Evolutionary conservation across 2,329 filamentous ascomycete species (phyloP).

Genomic region (Penicillium sp.): DNA sequence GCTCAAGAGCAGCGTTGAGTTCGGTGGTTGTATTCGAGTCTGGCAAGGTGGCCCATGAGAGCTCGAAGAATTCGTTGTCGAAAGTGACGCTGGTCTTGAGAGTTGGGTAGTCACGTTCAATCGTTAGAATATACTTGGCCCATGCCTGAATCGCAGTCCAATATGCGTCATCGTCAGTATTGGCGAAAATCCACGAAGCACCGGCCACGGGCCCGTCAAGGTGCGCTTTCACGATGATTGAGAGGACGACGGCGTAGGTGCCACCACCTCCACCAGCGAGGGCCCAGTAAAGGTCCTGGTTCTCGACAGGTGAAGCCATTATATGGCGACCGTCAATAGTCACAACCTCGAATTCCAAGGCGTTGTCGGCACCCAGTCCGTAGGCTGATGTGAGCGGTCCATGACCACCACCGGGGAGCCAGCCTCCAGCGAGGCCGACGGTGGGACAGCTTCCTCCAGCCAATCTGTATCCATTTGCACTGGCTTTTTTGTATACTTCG

Average conservation of each 20-base stretch:
- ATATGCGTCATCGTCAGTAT: too few relatives aligned
- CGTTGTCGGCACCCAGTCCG: constrained; percentile 57
- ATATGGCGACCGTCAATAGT: constrained; percentile 5
- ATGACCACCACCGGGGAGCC: constrained; percentile 58
- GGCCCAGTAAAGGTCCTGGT: constrained; percentile 46
- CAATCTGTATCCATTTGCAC: constrained; percentile 27
- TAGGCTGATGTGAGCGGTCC: constrained; percentile 42
- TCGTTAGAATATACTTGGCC: too few relatives aligned
- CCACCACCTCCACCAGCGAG: constrained; percentile 54
- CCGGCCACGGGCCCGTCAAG: too few relatives aligned
- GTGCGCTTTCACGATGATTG: too few relatives aligned
- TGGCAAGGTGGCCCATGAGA: too few relatives aligned
- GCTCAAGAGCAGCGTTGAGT: too few relatives aligned
- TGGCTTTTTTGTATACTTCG: not conserved
- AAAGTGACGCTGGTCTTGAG: too few relatives aligned
- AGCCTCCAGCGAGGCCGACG: constrained; percentile 59
- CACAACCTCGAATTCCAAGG: constrained; percentile 42
- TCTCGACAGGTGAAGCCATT: constrained; percentile 13
- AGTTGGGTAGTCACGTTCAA: too few relatives aligned
- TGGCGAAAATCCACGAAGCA: too few relatives aligned
- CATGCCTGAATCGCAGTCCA: too few relatives aligned
- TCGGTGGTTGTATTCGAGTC: too few relatives aligned
- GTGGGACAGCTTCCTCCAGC: constrained; percentile 24
- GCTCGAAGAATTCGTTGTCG: too few relatives aligned
- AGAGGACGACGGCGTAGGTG: constrained; percentile 40